Evolutionary conservation across 768 basidiomycete genomes (phyloP), one percentile per base, ranked within the genome.

Genomic region (Termitomyces sp.): DNA sequence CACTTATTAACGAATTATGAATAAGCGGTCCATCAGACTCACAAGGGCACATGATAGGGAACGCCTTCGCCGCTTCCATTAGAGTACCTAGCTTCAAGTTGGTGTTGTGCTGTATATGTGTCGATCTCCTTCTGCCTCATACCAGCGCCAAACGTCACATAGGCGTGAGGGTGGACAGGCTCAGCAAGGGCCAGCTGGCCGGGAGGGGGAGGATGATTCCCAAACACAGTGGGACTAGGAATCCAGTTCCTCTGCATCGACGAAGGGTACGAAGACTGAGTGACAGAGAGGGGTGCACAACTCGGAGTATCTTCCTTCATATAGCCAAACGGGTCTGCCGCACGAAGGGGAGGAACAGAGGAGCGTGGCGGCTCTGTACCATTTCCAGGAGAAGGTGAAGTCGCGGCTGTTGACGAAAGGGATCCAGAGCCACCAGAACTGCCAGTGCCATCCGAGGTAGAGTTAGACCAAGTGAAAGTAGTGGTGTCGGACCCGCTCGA

Each of bases 91-190:
- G 79, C 88, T 64, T 83, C 82, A 45, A 93, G 71, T 34, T 84
- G 87, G 64, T 90, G 76, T 43, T 78, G 78, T 0, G 91, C 85
- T 0, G 88, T 91, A 68, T 79, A 91, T 14, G 79, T 78, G 66
- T 96, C 94, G 43, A 96, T 78, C 59, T 93, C 86, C 68, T 93
- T 93, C 70, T 95, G 92, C 30, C 83, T 77, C 76, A 86, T 86
- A 2, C 94, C 94, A 5, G 93, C 87, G 22, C 93, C 93, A 64
- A 95, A 92, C 0, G 93, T 90, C 10, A 95, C 86, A 68, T 84
- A 94, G 36, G 88, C 89, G 54, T 89, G 83, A 2, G 85, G 72
- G 67, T 92, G 77, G 34, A 87, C 76, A 30, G 90, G 84, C 50
- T 80, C 79, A 5, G 81, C 79, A 22, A 82, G 81, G 2, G 78